Base-by-base conservation (phyloP, 139 green algal genomes). In the Dunaliella primolecta region DNA sequence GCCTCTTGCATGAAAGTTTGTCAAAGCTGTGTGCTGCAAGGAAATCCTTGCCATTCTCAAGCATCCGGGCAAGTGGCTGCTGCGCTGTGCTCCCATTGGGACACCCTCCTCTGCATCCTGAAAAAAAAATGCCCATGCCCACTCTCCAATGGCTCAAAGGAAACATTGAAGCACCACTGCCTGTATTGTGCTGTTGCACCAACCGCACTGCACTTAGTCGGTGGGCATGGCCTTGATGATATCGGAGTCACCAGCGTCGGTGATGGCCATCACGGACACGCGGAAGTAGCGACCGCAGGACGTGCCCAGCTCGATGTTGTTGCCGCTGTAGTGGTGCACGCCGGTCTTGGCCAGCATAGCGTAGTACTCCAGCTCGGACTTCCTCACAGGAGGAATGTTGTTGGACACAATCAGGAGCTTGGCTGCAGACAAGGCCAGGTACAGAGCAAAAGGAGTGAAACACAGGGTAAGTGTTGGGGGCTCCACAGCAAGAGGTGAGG, bases 321-420 rank as follows among this genome's bases (percentile, higher is more conserved):
- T 99, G 88, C 97, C 97, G 36, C 84, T 88, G 93, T 99, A 99
- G 93, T 99, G 97, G 93, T 99, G 95, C 81, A 99, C 97, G 86
- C 94, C 95, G 33, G 96, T 98, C 95, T 99, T 99, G 85, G 95
- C 95, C 3, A 99, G 94, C 97, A 99, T 99, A 84, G 97, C 97
- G 86, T 99, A 99, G 95, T 99, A 99, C 95, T 99, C 97, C 34
- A 99, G 96, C 94, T 99, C 97, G 38, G 93, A 97, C 92, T 98
- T 98, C 86, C 95, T 90, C 75, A 99, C 93, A 29, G 96, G 87
- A 29, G 95, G 97, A 89, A 92, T 97, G 95, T 99, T 99, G 95
- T 96, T 99, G 89, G 88, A 93, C 89, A 99, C 98, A 83, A 99
- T 95, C 27, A 99, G 90, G 82, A 99, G 93, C 93, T 99, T 99